Conservation (phyloP, 768 basidiomycete species). For the Termitomyces bulborhizus region DNA sequence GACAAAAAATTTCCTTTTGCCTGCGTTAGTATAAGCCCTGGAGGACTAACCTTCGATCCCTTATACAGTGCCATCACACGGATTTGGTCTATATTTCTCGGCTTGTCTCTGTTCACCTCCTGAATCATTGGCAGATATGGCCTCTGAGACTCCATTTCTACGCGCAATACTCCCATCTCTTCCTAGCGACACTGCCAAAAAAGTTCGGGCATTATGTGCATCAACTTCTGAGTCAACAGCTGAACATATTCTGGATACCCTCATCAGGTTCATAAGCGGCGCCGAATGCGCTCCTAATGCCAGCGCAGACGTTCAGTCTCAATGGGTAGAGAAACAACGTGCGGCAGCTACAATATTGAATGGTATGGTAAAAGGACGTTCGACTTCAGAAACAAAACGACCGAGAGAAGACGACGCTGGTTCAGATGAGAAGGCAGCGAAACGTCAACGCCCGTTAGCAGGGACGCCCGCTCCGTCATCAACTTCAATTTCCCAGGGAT, state of each 20-base stretch:
- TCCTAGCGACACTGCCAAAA: slow-evolving; percentile 27
- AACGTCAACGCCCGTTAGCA: slow-evolving; percentile 27
- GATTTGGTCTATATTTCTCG: slow-evolving; percentile 7
- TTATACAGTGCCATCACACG: neutral
- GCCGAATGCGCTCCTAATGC: slow-evolving; percentile 28
- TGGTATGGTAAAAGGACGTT: slow-evolving; percentile 17
- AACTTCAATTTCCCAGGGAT: slow-evolving; percentile 11
- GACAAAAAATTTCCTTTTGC: neutral
- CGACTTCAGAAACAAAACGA: slow-evolving; percentile 25
- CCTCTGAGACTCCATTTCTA: slow-evolving; percentile 23
- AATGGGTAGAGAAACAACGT: slow-evolving; percentile 34
- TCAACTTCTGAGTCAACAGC: slow-evolving; percentile 21
- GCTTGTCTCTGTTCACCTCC: neutral
- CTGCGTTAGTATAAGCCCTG: neutral
- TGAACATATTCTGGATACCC: slow-evolving; percentile 31
- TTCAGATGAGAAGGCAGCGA: slow-evolving; percentile 18
- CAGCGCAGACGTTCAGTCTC: slow-evolving; percentile 19
- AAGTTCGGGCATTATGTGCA: slow-evolving; percentile 24
- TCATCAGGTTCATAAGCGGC: slow-evolving; percentile 37
- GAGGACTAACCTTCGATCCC: no score
- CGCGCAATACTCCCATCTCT: slow-evolving; percentile 27
- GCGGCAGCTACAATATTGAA: slow-evolving; percentile 22
- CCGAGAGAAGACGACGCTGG: slow-evolving; percentile 26
- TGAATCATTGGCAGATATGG: slow-evolving; percentile 14
- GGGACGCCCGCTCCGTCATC: slow-evolving; percentile 10